These are phyloP conservation scores for Zymoseptoria passerinii DNA, from an alignment of 2,329 filamentous ascomycete species.

Conservation along the genomic window DNA sequence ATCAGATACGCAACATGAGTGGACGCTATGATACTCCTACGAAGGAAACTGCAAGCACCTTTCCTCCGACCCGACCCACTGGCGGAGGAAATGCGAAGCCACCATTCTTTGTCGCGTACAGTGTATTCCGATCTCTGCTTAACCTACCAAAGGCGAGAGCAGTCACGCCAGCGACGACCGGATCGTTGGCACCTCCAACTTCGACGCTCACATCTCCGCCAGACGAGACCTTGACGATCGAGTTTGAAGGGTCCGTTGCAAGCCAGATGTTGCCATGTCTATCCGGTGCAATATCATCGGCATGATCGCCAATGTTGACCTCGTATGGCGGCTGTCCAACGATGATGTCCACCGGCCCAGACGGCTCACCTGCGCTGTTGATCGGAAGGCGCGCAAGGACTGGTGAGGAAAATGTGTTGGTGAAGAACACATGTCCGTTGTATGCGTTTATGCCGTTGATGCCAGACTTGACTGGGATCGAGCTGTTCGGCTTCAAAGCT, in stretches of 20 bases:
- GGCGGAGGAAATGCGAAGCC: slow-evolving; percentile 6
- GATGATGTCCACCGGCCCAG: slow-evolving; percentile 7
- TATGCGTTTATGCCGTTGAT: slow-evolving; percentile 14
- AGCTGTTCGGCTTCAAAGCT: slow-evolving; percentile 13
- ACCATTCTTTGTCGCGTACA: slow-evolving; percentile 14
- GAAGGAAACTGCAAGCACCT: not conserved
- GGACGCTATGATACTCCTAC: not conserved
- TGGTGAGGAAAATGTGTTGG: slow-evolving; percentile 8
- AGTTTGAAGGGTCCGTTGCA: slow-evolving; percentile 9
- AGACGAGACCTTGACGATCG: slow-evolving; percentile 10
- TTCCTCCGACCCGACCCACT: slow-evolving; percentile 1
- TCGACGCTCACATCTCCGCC: slow-evolving; percentile 4
- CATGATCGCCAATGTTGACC: slow-evolving; percentile 2
- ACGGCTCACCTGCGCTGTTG: not conserved
- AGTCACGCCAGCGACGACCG: slow-evolving; percentile 8
- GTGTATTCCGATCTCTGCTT: not conserved
- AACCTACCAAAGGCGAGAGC: slow-evolving; percentile 11
- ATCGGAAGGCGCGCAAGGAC: slow-evolving; percentile 7
- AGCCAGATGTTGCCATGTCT: slow-evolving; percentile 10
- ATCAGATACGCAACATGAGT: not conserved
- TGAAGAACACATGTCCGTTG: slow-evolving; percentile 10
- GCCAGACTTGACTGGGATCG: slow-evolving; percentile 3
- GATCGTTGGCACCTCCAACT: slow-evolving; percentile 6
- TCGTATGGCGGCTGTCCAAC: slow-evolving; percentile 1
- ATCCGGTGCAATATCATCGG: slow-evolving; percentile 14